A percentile compares a stretch with the other conserved stretches of the same genome.
phyloP scores from a whole-genome alignment of 495 filamentous ascomycete species.

The Trichoderma erinaceum region DNA sequence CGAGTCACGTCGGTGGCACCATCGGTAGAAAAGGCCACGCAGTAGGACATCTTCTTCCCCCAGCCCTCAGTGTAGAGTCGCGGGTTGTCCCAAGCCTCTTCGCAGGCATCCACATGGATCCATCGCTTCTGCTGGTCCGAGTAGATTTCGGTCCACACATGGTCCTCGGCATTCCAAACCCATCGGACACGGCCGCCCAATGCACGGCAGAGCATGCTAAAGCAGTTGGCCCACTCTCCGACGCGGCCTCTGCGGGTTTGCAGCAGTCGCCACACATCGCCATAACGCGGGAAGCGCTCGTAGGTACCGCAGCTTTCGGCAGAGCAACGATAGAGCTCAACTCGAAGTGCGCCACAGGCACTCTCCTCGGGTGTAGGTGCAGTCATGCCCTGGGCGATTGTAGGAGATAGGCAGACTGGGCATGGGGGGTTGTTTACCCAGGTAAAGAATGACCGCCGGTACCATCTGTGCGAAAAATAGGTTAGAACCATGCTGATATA shows the following conservation, averaged over 20 bases:
- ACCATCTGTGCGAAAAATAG: constrained; percentile 61
- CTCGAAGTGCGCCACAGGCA: constrained; percentile 75
- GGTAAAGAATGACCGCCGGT: constrained; percentile 87
- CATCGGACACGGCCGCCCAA: constrained; percentile 86
- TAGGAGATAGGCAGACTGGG: constrained; percentile 72
- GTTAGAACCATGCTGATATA: constrained; percentile 23
- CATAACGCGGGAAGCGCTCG: constrained; percentile 91
- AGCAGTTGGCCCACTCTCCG: constrained; percentile 98
- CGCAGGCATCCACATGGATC: constrained; percentile 95
- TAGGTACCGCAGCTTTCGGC: constrained; percentile 59
- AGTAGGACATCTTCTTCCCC: constrained; percentile 92
- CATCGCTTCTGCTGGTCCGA: constrained; percentile 88
- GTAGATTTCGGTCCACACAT: constrained; percentile 97
- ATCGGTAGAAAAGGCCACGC: constrained; percentile 92
- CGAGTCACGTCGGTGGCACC: constrained; percentile 93
- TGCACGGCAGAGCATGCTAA: constrained; percentile 95
- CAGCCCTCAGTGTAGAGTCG: constrained; percentile 90
- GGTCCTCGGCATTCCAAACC: constrained; percentile 98
- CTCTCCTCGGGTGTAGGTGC: constrained; percentile 81
- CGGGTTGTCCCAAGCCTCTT: constrained; percentile 93
- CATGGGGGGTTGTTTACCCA: constrained; percentile 96
- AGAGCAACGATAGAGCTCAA: constrained; percentile 86
- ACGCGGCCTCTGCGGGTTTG: constrained; percentile 77
- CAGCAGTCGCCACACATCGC: constrained; percentile 89
- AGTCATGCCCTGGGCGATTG: constrained; percentile 71